Percentiles rank a stretch among this genome's conserved stretches.
These are phyloP conservation scores for Phaffomyces opuntiae DNA, from an alignment of 805 yeast species.

Conservation along the genomic window DNA sequence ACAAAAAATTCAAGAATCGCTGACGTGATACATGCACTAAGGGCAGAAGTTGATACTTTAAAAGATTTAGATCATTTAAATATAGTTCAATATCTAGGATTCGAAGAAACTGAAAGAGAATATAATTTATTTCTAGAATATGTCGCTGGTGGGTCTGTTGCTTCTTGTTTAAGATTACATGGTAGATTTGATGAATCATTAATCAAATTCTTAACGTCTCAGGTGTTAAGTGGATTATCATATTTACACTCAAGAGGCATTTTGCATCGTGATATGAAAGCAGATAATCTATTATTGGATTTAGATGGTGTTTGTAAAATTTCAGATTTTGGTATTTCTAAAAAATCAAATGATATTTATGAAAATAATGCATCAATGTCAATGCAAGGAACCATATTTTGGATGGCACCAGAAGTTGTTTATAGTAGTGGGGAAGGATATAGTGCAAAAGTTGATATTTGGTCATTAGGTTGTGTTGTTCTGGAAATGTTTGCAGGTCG, in stretches of 20 bases:
- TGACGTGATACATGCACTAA: constrained; percentile 74
- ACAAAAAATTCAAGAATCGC: constrained; percentile 36
- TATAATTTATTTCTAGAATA: constrained; percentile 89
- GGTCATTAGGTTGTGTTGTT: constrained; percentile 98
- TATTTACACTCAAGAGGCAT: constrained; percentile 85
- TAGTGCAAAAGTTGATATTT: constrained; percentile 95
- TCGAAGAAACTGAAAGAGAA: constrained; percentile 64
- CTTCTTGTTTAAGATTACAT: constrained; percentile 70
- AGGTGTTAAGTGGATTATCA: constrained; percentile 78
- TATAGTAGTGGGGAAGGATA: constrained; percentile 82
- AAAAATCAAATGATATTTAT: constrained; percentile 76
- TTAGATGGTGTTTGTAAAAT: constrained; percentile 92
- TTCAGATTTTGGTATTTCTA: constrained; percentile 94
- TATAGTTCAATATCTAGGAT: constrained; percentile 94
- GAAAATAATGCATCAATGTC: constrained; percentile 93
- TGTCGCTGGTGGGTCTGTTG: constrained; percentile 97
- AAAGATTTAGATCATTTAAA: constrained; percentile 91
- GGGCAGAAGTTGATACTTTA: constrained; percentile 87
- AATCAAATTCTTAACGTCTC: constrained; percentile 66
- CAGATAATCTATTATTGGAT: constrained; percentile 85
- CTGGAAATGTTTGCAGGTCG: constrained; percentile 97
- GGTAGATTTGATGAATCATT: constrained; percentile 81
- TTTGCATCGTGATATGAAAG: constrained; percentile 88
- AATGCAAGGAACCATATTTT: constrained; percentile 96
- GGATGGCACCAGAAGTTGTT: constrained; percentile 99